Conservation (phyloP, 2,329 filamentous ascomycete species). For the Penicillium sp. region DNA sequence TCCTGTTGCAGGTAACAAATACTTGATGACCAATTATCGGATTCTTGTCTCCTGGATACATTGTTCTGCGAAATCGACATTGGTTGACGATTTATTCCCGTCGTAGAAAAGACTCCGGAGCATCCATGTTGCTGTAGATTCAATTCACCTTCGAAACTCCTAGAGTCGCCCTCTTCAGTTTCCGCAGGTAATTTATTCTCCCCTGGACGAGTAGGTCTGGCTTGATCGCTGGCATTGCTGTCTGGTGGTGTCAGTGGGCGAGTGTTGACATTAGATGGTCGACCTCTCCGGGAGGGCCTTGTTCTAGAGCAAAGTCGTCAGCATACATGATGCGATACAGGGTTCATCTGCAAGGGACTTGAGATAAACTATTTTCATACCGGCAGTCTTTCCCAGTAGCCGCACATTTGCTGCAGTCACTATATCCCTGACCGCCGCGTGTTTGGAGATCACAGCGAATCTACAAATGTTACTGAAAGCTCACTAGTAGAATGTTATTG, state of each 20-base stretch:
- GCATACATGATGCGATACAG: background rate
- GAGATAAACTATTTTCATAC: background rate
- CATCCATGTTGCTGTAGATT: background rate
- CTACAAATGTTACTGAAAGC: constrained; percentile 2
- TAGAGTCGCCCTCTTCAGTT: background rate
- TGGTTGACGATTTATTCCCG: background rate
- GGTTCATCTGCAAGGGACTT: background rate
- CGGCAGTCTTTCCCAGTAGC: constrained; percentile 16
- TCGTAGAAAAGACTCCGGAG: background rate
- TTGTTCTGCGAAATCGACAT: background rate
- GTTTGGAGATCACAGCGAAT: constrained; percentile 17
- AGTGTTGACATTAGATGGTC: background rate
- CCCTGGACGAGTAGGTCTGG: background rate
- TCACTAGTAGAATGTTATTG: background rate
- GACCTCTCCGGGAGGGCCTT: constrained; percentile 13
- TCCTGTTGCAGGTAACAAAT: background rate
- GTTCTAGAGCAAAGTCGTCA: background rate
- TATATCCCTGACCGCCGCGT: constrained; percentile 11
- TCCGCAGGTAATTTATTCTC: background rate
- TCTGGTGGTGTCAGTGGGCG: constrained; percentile 11
- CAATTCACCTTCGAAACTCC: background rate
- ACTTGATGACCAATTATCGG: background rate
- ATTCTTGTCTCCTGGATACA: background rate
- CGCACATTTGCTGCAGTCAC: constrained; percentile 15
- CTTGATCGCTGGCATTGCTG: constrained; percentile 3